phyloP scores from a whole-genome alignment of 176 grass and related monocot species.

The Tillandsia leiboldiana region DNA sequence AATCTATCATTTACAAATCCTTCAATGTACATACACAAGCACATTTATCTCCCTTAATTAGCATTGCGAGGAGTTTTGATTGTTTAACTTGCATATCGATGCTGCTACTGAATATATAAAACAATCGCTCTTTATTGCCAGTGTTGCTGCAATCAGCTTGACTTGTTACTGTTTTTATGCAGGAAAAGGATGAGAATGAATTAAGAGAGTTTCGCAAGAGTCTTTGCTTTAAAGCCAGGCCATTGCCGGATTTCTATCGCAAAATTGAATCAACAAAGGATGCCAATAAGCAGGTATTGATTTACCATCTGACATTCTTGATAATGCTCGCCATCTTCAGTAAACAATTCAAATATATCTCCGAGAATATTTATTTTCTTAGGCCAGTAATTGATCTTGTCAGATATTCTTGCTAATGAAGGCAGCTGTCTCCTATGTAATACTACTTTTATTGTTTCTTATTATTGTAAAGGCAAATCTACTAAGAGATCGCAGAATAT shows the following conservation, averaged over 20 bases:
- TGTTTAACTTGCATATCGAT: too few species aligned
- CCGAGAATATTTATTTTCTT: background rate
- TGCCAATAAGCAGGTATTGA: constrained; percentile 37
- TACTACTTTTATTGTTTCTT: too few species aligned
- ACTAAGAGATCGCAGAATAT: too few species aligned
- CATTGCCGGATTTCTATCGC: constrained; percentile 46
- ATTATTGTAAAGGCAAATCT: too few species aligned
- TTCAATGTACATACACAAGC: background rate
- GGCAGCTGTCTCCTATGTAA: background rate
- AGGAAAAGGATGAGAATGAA: constrained; percentile 42
- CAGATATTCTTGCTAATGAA: background rate
- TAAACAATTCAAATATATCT: background rate
- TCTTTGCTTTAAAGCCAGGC: constrained; percentile 43
- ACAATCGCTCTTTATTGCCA: background rate
- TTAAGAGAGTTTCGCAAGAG: constrained; percentile 29
- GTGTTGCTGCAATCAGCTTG: background rate
- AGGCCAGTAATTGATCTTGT: background rate
- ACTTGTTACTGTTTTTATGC: constrained; percentile 10
- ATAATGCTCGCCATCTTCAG: background rate
- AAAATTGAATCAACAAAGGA: constrained; percentile 41
- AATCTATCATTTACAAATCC: background rate
- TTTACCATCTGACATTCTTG: background rate
- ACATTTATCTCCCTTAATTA: background rate
- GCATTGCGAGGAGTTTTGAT: too few species aligned
- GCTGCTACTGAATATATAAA: too few species aligned